Base-by-base conservation (phyloP, 2,329 filamentous ascomycete genomes). In the Colletotrichum horii region DNA sequence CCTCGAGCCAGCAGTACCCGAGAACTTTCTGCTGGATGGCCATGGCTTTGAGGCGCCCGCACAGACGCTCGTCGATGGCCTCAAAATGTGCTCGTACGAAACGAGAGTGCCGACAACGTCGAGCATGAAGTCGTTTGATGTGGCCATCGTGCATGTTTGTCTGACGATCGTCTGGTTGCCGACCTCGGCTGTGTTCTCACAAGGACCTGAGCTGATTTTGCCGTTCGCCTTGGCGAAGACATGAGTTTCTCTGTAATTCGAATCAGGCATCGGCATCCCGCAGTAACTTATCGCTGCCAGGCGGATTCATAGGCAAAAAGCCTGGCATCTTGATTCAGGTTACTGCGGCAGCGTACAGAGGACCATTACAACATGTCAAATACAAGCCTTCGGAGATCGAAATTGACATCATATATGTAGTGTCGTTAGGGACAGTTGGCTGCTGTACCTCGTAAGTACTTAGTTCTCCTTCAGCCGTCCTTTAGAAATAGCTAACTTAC, bases 101-200 rank as follows among this genome's bases (percentile, higher is more conserved):
- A 89, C 87, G 69, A 84, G 84, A 14, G 88, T 90, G 64, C 88
- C 88, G 69, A 91, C 89, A 2, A 91, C 85, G 79, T 89, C 87
- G 77, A 89, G 89, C 22, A 89, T 86, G 73, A 88, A 83, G 73
- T 89, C 84, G 70, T 89, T 88, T 61, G 48, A 48, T 32, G 58
- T 9, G 14, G n/a, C n/a, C 66, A 65, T 70, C 14, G 30, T 15
- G 70, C 28, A 2, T 30, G 28, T 30, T 8, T 30, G 6, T 30
- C 7, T 30, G 8, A 9, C 8, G 6, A 8, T 30, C 28, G 2
- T 30, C 28, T 30, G 28, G 28, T 30, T 30, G 28, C 8, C 7
- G 28, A 30, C 28, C 2, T 30, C 38, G 38, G 38, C 19, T 6
- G 9, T n/a, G 11, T 48, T 22, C 43, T 48, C 8, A 48, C 9